A percentile compares a stretch with the other conserved stretches of the same genome.
Evolutionary conservation across 1,284 basidiomycete genomes (phyloP).

Genomic region (Chalciporus sp.): DNA sequence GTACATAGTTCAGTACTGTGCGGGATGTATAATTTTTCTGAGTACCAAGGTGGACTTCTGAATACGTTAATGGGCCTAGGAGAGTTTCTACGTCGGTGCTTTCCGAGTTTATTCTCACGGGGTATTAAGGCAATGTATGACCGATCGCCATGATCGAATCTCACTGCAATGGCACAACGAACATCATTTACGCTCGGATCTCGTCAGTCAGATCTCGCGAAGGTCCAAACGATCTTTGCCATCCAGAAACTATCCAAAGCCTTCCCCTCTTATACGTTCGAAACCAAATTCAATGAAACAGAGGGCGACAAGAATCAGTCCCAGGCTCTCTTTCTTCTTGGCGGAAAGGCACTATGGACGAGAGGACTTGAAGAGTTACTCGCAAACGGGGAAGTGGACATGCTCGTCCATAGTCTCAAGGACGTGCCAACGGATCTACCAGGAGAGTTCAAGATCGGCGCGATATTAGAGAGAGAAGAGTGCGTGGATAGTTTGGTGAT

Average conservation of each 20-base stretch:
- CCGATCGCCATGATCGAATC: no score
- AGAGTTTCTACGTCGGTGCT: no score
- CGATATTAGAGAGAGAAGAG: constrained; percentile 87
- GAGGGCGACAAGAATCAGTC: constrained; percentile 92
- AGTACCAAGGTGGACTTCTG: background rate
- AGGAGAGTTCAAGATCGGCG: constrained; percentile 83
- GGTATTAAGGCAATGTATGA: no score
- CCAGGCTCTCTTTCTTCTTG: constrained; percentile 77
- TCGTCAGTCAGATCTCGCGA: constrained; percentile 82
- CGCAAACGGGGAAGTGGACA: constrained; percentile 74
- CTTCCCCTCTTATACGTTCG: constrained; percentile 55
- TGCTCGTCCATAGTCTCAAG: constrained; percentile 94
- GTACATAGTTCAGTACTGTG: background rate
- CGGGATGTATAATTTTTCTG: constrained; percentile 7
- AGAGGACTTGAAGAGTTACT: constrained; percentile 91
- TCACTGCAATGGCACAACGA: constrained; percentile 15
- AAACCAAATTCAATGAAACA: constrained; percentile 85
- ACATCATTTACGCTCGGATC: constrained; percentile 74
- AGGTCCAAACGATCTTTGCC: constrained; percentile 83
- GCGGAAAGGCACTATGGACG: constrained; percentile 92
- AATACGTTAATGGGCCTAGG: no score
- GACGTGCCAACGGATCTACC: constrained; percentile 92
- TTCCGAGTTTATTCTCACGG: no score
- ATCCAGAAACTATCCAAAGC: constrained; percentile 55
- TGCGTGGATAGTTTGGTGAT: constrained; percentile 90